A percentile compares a stretch with the other conserved stretches of the same genome.
phyloP scores from a whole-genome alignment of 768 basidiomycete species.

The Boletus eberwhitei region DNA sequence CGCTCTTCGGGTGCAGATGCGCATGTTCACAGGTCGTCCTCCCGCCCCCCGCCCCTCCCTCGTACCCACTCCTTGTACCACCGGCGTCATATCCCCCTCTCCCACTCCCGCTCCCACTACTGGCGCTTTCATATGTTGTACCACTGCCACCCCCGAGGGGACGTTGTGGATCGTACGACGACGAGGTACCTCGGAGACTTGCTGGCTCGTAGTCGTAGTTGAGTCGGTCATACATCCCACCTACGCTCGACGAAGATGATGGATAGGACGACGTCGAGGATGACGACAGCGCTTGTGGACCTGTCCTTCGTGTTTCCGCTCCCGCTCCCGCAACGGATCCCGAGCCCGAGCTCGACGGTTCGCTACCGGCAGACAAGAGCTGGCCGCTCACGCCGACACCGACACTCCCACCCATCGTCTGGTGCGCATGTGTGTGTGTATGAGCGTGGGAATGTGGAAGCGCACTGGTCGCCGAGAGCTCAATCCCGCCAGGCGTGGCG shows the following conservation, averaged over 20 bases:
- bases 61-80: slow-evolving; percentile 20
- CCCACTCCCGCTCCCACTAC: slow-evolving; percentile 8
- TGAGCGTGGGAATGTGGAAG: slow-evolving; percentile 12
- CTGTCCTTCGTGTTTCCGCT: slow-evolving; percentile 9
- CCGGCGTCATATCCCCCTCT: slow-evolving; percentile 23
- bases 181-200: slow-evolving; percentile 11
- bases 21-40: too few species aligned
- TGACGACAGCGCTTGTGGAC: slow-evolving; percentile 13
- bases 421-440: slow-evolving; percentile 10
- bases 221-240: slow-evolving; percentile 22
- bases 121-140: slow-evolving; percentile 16
- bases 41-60: slow-evolving; percentile 10
- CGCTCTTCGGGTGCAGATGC: too few species aligned
- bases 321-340: background rate
- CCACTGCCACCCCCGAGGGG: slow-evolving; percentile 3
- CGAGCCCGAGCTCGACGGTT: slow-evolving; percentile 16
- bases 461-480: slow-evolving; percentile 19
- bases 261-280: slow-evolving; percentile 16
- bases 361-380: slow-evolving; percentile 13
- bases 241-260: slow-evolving; percentile 13
- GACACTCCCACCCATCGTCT: slow-evolving; percentile 7
- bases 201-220: slow-evolving; percentile 20
- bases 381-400: slow-evolving; percentile 17
- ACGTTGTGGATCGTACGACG: slow-evolving; percentile 24
- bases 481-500: slow-evolving; percentile 31